Conservation (phyloP, 495 filamentous ascomycete genomes). For the Aspergillus cavernicola region DNA sequence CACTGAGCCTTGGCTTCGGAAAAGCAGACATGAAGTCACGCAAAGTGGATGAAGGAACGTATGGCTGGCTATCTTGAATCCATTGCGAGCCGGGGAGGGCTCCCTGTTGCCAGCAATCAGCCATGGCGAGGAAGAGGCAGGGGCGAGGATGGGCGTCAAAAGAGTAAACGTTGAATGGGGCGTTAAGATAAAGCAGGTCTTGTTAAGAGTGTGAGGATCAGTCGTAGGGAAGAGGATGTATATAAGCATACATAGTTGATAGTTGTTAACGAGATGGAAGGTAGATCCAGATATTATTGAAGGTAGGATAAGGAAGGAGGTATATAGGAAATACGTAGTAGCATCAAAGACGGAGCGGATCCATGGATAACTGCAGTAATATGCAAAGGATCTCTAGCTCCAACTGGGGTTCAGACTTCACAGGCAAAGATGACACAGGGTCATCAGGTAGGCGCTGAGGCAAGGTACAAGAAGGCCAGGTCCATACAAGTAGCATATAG, state of each 20-base stretch:
- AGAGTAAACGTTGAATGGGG: not conserved
- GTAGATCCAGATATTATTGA: not conserved
- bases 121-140: conserved; percentile 24
- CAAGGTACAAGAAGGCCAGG: conserved; percentile 24
- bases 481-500: conserved; percentile 3
- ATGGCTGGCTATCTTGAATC: conserved; percentile 22
- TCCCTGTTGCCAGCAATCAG: conserved; percentile 30
- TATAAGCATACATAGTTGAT: conserved; percentile 6
- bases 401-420: conserved; percentile 19
- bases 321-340: conserved; percentile 13
- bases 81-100: conserved; percentile 33
- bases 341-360: conserved; percentile 18
- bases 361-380: conserved; percentile 23
- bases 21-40: conserved; percentile 35
- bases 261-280: not conserved
- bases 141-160: not conserved
- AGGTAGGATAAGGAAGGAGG: conserved; percentile 8
- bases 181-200: not conserved
- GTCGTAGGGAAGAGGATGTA: not conserved
- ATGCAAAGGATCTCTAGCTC: conserved; percentile 20
- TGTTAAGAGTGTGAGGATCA: not conserved
- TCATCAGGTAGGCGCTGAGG: conserved; percentile 23
- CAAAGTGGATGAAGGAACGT: conserved; percentile 23
- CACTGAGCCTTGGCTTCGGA: conserved; percentile 32
- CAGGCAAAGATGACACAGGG: conserved; percentile 24